These are phyloP conservation scores for Boletus mariae DNA, from an alignment of 1,284 basidiomycete species.

Conservation along the genomic window DNA sequence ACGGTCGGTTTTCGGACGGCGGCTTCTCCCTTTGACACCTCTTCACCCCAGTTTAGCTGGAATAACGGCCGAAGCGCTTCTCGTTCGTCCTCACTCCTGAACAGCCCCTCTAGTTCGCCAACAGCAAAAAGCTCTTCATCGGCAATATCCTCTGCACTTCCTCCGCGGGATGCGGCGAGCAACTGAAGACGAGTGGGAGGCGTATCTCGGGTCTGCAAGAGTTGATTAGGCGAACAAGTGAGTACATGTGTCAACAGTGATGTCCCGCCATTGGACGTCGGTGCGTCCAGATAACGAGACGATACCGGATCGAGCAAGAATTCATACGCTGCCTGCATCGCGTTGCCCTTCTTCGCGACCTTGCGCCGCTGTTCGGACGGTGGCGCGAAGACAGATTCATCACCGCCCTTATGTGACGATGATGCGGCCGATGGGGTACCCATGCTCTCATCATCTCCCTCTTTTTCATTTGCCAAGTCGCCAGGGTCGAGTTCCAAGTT, in stretches of 20 bases:
- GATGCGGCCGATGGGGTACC: slow-evolving; percentile 4
- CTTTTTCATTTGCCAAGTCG: slow-evolving; percentile 32
- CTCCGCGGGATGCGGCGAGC: slow-evolving; percentile 50
- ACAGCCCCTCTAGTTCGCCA: slow-evolving; percentile 41
- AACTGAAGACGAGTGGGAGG: slow-evolving; percentile 61
- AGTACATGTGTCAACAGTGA: slow-evolving; percentile 47
- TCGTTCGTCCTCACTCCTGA: slow-evolving; percentile 36
- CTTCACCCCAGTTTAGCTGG: slow-evolving; percentile 35
- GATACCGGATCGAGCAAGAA: slow-evolving; percentile 55
- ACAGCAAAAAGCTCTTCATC: slow-evolving; percentile 46
- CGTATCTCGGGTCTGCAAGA: slow-evolving; percentile 11
- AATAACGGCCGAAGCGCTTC: slow-evolving; percentile 32
- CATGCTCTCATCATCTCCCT: slow-evolving; percentile 24
- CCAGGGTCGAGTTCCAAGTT: slow-evolving; percentile 36
- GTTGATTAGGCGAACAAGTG: slow-evolving; percentile 39
- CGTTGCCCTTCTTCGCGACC: slow-evolving; percentile 30
- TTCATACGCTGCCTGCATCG: slow-evolving; percentile 44
- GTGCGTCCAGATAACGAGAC: slow-evolving; percentile 3
- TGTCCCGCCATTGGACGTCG: slow-evolving; percentile 11
- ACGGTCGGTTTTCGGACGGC: neutral
- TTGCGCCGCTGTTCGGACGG: slow-evolving; percentile 40
- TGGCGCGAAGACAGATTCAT: slow-evolving; percentile 1
- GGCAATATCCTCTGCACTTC: slow-evolving; percentile 32
- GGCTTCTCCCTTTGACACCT: slow-evolving; percentile 2
- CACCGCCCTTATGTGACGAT: slow-evolving; percentile 3